Evolutionary conservation across 2,329 filamentous ascomycete species (phyloP), one percentile per base, ranked within the genome.

Genomic region (Cordyceps cicadae): DNA sequence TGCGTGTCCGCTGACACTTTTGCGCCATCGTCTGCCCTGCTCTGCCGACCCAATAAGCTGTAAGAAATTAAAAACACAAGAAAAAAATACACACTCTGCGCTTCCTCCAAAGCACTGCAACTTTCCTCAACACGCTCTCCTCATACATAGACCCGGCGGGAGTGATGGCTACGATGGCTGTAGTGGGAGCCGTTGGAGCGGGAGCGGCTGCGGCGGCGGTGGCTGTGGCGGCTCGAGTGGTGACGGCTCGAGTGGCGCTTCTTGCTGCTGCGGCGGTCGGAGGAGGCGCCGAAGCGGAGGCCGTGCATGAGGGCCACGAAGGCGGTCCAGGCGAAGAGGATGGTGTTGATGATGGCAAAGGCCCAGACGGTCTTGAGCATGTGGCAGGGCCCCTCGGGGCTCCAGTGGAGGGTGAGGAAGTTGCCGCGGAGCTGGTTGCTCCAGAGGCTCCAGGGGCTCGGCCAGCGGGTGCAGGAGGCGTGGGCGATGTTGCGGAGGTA

Each of bases 311-410:
- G 82, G 29, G 92, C 90, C 49, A 94, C 78, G 32, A 93, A 75
- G 56, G 85, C 82, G 3, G 90, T 94, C 70, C 88, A 78, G 72
- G 88, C 87, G 76, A 96, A 96, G 71, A 92, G 87, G 65, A 94
- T 77, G 66, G 79, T 78, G 72, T 94, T 90, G 81, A 97, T 95
- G 72, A 97, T 97, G 54, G 84, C 91, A 66, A 97, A 87, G 3
- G 91, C 93, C 75, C 91, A 97, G 66, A 80, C 82, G 1, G 92
- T 88, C 82, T 97, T 97, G 70, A 96, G 84, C 90, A 97, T 94
- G 54, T 88, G 84, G 76, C 93, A 97, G 5, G 85, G 84, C 80
- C 93, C 93, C 74, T 90, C 81, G 43, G 86, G 73, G 58, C 81
- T 73, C 46, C 86, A 70, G 48, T 79, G 73, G 62, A 84, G 80